These are phyloP conservation scores for Phalaenopsis hybrid DNA, from an alignment of 116 monocot species.

Conservation along the genomic window DNA sequence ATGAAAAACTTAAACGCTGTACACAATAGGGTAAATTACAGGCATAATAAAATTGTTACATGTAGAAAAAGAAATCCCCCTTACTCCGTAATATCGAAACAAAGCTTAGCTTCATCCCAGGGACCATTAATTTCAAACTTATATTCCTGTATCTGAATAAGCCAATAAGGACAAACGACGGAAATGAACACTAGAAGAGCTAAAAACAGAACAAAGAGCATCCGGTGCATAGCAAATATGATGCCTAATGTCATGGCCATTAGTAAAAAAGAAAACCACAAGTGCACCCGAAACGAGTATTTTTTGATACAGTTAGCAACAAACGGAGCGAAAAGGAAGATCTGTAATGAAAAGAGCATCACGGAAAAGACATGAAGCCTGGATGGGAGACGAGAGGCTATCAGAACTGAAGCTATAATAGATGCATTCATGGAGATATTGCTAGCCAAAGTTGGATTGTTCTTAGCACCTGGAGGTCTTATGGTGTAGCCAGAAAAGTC, in stretches of 20 bases:
- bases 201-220: slow-evolving; percentile 51
- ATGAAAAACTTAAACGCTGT: no score
- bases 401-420: slow-evolving; percentile 72
- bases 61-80: neutral
- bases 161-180: slow-evolving; percentile 78
- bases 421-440: slow-evolving; percentile 90
- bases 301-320: slow-evolving; percentile 62
- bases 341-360: slow-evolving; percentile 76
- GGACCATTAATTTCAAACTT: slow-evolving; percentile 99
- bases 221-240: slow-evolving; percentile 38
- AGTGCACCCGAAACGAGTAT: slow-evolving; percentile 49
- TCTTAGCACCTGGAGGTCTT: slow-evolving; percentile 52
- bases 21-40: no score
- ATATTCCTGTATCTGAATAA: slow-evolving; percentile 91
- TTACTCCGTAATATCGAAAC: slow-evolving; percentile 90
- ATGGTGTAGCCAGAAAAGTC: slow-evolving; percentile 65
- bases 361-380: slow-evolving; percentile 83
- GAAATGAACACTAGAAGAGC: slow-evolving; percentile 60
- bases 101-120: slow-evolving; percentile 96
- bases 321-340: slow-evolving; percentile 82
- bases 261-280: slow-evolving; percentile 49
- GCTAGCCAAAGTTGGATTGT: slow-evolving; percentile 51
- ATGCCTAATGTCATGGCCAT: slow-evolving; percentile 43
- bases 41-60: no score
- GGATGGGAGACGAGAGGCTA: slow-evolving; percentile 82